Conservation (phyloP, 2,329 filamentous ascomycete genomes). For the Microdochium paspali region DNA sequence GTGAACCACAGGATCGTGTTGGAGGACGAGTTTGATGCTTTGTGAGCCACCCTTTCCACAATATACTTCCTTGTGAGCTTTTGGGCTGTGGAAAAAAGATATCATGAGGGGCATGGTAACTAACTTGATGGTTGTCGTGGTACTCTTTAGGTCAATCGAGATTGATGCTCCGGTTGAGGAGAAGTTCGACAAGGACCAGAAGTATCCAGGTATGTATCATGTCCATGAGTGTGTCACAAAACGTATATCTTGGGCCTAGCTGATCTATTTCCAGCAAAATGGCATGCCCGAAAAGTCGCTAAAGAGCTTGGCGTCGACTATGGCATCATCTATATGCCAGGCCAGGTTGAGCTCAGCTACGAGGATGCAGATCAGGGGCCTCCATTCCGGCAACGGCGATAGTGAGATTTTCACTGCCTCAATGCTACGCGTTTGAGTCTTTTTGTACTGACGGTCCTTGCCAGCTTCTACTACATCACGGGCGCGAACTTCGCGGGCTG, state of each 20-base stretch:
- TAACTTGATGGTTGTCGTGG: background rate
- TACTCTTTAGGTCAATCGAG: slow-evolving; percentile 25
- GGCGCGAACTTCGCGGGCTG: slow-evolving; percentile 46
- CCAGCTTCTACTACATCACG: slow-evolving; percentile 49
- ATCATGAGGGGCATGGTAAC: background rate
- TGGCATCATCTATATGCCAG: slow-evolving; percentile 47
- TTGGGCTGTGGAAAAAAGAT: no score
- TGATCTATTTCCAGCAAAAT: slow-evolving; percentile 31
- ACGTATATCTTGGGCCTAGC: background rate
- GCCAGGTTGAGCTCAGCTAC: slow-evolving; percentile 38
- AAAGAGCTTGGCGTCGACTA: slow-evolving; percentile 35
- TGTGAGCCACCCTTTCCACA: slow-evolving; percentile 28
- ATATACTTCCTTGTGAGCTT: no score
- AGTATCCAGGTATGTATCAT: slow-evolving; percentile 26
- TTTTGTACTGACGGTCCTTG: background rate
- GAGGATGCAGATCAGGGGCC: slow-evolving; percentile 51
- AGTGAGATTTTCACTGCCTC: slow-evolving; percentile 28
- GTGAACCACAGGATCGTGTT: slow-evolving; percentile 31
- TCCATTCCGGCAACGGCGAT: slow-evolving; percentile 46
- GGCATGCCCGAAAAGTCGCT: slow-evolving; percentile 47
- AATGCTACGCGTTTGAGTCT: background rate
- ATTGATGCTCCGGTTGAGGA: slow-evolving; percentile 18
- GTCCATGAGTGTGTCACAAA: no score
- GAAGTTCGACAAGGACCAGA: slow-evolving; percentile 13
- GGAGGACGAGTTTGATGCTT: slow-evolving; percentile 44